phyloP scores from a whole-genome alignment of 2,329 filamentous ascomycete genomes.

The Xylariaceae sp. region DNA sequence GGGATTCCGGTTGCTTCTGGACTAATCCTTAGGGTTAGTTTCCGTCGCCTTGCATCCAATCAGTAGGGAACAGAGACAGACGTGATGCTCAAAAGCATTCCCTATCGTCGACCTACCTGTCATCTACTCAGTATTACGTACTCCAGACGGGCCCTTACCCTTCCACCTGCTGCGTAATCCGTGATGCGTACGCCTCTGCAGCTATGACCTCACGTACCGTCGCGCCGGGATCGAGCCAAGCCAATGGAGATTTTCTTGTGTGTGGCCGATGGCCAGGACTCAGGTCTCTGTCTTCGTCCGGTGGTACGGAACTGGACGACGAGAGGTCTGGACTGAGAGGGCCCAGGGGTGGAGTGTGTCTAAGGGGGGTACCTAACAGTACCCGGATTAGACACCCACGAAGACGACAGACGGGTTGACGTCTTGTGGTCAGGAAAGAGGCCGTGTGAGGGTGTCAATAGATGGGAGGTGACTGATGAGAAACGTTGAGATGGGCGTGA shows the following conservation, averaged over 20 bases:
- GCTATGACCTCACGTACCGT: neutral
- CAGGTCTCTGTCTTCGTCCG: neutral
- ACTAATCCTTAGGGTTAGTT: neutral
- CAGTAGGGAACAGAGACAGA: neutral
- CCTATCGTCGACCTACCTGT: no score
- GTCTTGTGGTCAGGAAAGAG: no score
- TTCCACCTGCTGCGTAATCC: neutral
- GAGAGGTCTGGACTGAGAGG: no score
- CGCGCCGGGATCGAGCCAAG: neutral
- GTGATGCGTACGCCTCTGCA: neutral
- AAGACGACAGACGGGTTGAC: no score
- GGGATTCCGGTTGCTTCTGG: neutral
- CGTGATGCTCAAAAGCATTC: no score
- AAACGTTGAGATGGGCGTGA: slow-evolving; percentile 1
- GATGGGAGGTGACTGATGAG: neutral
- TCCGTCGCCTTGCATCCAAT: neutral
- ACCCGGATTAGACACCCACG: no score
- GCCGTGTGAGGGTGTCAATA: neutral
- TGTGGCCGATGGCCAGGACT: neutral
- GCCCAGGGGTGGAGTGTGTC: no score
- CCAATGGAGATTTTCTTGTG: neutral
- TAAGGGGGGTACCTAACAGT: no score
- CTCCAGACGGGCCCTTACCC: no score
- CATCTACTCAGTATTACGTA: no score
- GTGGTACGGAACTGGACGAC: neutral